A percentile compares a stretch with the other conserved stretches of the same genome.
Evolutionary conservation across 306 rosid genomes (phyloP).

Genomic region (Ochetophila trinervis): DNA sequence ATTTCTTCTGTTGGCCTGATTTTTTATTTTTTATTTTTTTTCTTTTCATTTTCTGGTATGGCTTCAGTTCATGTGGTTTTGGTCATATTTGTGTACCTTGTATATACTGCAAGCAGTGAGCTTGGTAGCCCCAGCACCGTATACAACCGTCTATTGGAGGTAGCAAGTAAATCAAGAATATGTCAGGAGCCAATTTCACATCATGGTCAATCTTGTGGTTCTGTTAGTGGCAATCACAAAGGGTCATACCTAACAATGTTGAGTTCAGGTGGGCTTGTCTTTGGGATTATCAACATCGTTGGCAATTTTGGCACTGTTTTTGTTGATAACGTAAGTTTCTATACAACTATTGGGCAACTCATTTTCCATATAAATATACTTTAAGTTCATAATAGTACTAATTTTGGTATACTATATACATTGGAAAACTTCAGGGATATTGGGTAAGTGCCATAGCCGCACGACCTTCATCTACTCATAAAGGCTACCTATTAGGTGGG

Average conservation of each 20-base stretch:
- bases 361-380: constrained; percentile 11
- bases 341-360: constrained; percentile 3
- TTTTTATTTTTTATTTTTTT: no score
- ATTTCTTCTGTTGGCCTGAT: not conserved
- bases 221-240: constrained; percentile 71
- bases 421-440: constrained; percentile 61
- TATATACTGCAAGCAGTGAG: constrained; percentile 68
- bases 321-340: constrained; percentile 79
- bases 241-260: constrained; percentile 89
- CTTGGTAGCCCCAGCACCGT: constrained; percentile 80
- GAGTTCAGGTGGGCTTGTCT: constrained; percentile 88
- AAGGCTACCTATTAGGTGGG: constrained; percentile 94
- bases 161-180: constrained; percentile 70
- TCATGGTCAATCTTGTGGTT: constrained; percentile 91
- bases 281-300: constrained; percentile 81
- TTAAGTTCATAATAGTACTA: constrained; percentile 5
- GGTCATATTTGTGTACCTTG: constrained; percentile 86
- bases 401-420: constrained; percentile 1
- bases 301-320: constrained; percentile 94
- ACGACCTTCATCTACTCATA: constrained; percentile 91
- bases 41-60: constrained; percentile 22
- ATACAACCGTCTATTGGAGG: constrained; percentile 58
- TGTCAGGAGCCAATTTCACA: constrained; percentile 77
- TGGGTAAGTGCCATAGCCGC: constrained; percentile 99
- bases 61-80: constrained; percentile 75